These are phyloP conservation scores for Karstenula rhodostoma DNA, from an alignment of 2,329 filamentous ascomycete genomes.

Conservation along the genomic window DNA sequence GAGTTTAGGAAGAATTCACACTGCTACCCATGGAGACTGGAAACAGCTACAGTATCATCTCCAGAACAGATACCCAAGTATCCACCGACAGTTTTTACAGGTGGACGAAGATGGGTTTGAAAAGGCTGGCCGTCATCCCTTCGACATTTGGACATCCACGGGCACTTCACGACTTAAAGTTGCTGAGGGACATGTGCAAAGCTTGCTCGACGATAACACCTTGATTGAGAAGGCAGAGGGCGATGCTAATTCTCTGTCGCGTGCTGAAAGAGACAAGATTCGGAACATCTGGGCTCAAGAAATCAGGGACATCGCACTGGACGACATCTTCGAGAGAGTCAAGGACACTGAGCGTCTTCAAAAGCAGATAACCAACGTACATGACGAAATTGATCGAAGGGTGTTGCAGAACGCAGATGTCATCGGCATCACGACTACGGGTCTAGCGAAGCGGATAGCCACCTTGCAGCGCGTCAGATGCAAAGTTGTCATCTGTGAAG, in stretches of 20 bases:
- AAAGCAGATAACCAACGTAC: slow-evolving; percentile 28
- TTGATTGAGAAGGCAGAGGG: slow-evolving; percentile 13
- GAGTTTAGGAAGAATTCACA: not conserved
- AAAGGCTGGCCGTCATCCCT: slow-evolving; percentile 32
- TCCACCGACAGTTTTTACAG: slow-evolving; percentile 30
- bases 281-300: slow-evolving; percentile 26
- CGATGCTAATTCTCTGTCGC: slow-evolving; percentile 20
- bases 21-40: slow-evolving; percentile 23
- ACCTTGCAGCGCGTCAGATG: slow-evolving; percentile 58
- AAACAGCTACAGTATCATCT: slow-evolving; percentile 26
- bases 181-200: not conserved
- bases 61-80: slow-evolving; percentile 18
- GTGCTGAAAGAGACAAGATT: slow-evolving; percentile 23
- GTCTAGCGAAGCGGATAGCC: slow-evolving; percentile 63
- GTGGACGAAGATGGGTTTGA: slow-evolving; percentile 28
- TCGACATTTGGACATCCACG: slow-evolving; percentile 28
- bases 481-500: slow-evolving; percentile 71
- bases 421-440: slow-evolving; percentile 68
- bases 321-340: slow-evolving; percentile 26
- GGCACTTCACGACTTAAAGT: not conserved
- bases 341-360: slow-evolving; percentile 13
- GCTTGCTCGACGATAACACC: not conserved
- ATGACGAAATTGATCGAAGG: slow-evolving; percentile 51
- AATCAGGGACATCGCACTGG: slow-evolving; percentile 19
- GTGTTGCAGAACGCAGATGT: slow-evolving; percentile 56